These are phyloP conservation scores for Sutorius australiensis DNA, from an alignment of 768 basidiomycete genomes.

Conservation along the genomic window DNA sequence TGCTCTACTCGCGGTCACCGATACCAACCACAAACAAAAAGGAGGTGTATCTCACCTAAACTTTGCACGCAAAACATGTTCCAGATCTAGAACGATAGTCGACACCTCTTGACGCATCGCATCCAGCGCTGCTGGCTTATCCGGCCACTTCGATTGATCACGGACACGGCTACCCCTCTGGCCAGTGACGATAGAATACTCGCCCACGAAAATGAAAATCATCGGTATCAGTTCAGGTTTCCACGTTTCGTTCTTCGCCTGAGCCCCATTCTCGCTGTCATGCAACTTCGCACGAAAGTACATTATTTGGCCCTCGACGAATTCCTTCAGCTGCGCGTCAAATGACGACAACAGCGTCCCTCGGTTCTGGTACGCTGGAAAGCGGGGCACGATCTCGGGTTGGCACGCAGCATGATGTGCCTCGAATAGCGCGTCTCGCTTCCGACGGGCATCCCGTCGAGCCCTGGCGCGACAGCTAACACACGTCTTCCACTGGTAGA, in stretches of 20 bases:
- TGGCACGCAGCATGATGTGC: too few relatives aligned
- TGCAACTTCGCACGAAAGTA: slow-evolving; percentile 20
- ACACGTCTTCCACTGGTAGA: slow-evolving; percentile 43
- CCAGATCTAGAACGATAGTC: slow-evolving; percentile 14
- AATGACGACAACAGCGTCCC: slow-evolving; percentile 14
- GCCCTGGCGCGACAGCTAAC: slow-evolving; percentile 31
- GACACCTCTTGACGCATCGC: slow-evolving; percentile 20
- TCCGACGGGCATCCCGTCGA: slow-evolving; percentile 5
- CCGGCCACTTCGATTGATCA: neutral
- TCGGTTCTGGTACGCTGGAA: slow-evolving; percentile 21
- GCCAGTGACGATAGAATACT: slow-evolving; percentile 23
- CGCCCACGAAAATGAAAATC: slow-evolving; percentile 23
- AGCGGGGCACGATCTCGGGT: slow-evolving; percentile 10
- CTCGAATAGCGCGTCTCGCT: neutral
- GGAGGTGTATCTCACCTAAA: slow-evolving; percentile 19
- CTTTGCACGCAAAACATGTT: slow-evolving; percentile 4
- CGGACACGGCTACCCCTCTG: neutral
- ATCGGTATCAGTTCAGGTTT: neutral
- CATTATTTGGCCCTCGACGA: slow-evolving; percentile 23
- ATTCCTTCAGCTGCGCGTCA: slow-evolving; percentile 13
- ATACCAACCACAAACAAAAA: neutral
- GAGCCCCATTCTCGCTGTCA: neutral
- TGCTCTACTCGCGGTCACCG: slow-evolving; percentile 6
- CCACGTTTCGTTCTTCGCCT: neutral
- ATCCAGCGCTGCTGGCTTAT: neutral